Evolutionary conservation across 768 basidiomycete species (phyloP).

Genomic region (Dentipellis fragilis): DNA sequence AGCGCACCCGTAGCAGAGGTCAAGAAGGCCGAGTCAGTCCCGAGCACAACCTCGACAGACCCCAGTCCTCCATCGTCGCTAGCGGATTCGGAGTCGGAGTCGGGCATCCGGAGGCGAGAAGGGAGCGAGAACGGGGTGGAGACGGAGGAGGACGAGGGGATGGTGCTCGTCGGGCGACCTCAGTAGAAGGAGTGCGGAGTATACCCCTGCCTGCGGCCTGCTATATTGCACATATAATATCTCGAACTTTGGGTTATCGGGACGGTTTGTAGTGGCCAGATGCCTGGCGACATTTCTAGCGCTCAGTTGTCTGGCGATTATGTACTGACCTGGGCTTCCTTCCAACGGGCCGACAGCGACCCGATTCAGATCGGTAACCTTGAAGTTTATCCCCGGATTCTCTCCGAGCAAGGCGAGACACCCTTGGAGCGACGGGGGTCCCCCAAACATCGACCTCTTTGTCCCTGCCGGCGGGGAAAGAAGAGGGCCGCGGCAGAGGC

Average conservation of each 20-base stretch:
- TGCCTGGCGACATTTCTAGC: no score
- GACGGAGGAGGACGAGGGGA: slow-evolving; percentile 79
- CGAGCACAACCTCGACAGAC: neutral
- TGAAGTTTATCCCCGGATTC: no score
- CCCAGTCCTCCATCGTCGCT: slow-evolving; percentile 11
- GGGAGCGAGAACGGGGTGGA: slow-evolving; percentile 60
- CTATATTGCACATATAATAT: neutral
- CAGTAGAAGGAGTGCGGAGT: neutral
- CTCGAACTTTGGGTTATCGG: neutral
- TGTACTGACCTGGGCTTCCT: no score
- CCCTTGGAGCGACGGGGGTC: no score
- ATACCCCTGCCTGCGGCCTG: neutral
- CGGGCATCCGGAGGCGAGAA: slow-evolving; percentile 38
- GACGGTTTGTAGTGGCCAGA: no score
- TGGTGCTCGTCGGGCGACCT: slow-evolving; percentile 68
- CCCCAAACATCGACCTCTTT: no score
- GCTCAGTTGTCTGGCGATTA: no score
- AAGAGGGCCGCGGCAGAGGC: no score
- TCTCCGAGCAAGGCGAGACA: no score
- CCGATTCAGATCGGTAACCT: no score
- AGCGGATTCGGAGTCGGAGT: slow-evolving; percentile 21
- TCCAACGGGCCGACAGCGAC: no score
- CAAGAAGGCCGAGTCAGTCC: neutral
- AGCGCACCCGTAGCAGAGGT: neutral
- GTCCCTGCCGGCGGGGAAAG: no score